Evolutionary conservation across 208 protist genomes (phyloP).

Genomic region (Leptomonas seymouri): DNA sequence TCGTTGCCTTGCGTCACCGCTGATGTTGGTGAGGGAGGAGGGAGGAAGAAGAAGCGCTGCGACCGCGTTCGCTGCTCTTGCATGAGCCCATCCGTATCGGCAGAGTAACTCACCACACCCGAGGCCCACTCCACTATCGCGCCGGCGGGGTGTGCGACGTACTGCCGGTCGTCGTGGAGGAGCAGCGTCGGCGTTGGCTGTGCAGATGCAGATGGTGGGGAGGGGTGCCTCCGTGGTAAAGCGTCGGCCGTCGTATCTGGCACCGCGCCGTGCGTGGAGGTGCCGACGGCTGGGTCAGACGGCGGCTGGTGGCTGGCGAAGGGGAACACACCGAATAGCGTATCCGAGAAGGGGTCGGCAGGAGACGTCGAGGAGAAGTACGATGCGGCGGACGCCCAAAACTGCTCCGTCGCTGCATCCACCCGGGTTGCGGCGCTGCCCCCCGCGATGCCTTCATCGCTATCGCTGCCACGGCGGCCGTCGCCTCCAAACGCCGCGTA

Average conservation of each 20-base stretch:
- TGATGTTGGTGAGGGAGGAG: slow-evolving; percentile 13
- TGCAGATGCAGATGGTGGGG: neutral
- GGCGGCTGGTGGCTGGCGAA: neutral
- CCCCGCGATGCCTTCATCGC: neutral
- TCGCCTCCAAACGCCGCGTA: neutral
- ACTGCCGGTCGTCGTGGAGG: neutral
- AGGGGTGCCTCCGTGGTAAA: neutral
- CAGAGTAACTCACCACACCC: slow-evolving; percentile 62
- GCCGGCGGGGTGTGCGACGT: slow-evolving; percentile 12
- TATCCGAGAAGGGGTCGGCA: too few relatives aligned
- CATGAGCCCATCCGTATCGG: slow-evolving; percentile 61
- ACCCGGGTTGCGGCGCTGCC: neutral
- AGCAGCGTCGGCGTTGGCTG: neutral
- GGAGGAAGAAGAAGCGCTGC: slow-evolving; percentile 52
- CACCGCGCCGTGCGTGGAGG: neutral
- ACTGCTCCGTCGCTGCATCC: neutral
- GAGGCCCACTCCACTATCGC: slow-evolving; percentile 68
- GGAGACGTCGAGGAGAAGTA: neutral
- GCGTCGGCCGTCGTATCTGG: neutral
- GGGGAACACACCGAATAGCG: too few relatives aligned
- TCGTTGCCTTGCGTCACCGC: neutral
- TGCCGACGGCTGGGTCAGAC: neutral
- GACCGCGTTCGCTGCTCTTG: slow-evolving; percentile 50
- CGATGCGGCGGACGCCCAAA: slow-evolving; percentile 5
- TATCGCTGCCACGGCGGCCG: neutral